Evolutionary conservation across 768 basidiomycete genomes (phyloP), one percentile per base, ranked within the genome.

Genomic region (Astraeus odoratus): DNA sequence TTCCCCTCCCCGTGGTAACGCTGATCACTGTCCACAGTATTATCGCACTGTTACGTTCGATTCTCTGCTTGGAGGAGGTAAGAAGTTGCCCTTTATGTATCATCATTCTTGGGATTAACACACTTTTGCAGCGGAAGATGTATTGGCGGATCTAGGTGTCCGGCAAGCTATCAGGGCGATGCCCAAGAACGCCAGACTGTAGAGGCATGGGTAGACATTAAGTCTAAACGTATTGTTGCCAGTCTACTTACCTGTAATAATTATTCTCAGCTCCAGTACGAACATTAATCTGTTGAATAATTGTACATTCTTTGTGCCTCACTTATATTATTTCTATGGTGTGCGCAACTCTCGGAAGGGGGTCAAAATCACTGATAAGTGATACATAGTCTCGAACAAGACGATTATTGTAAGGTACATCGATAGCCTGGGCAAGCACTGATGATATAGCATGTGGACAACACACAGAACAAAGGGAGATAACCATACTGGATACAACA

Each of bases 161-260:
- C 74, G 88, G 39, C 86, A 89, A 59, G 86, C 86, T 0, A 75
- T 89, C 55, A 75, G 83, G 35, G 69, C 67, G 16, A 89, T 91
- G 76, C 88, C 87, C 2, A 73, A 72, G 69, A 75, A 83, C 49
- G 71, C 72, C 24, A 71, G 80, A 39, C 62, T 87, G 49, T 88
- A 67, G 63, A 40, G 16, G 5, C 35, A 16, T 36, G n/a, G 16
- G 4, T 20, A 18, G n/a, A 18, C 8, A 5, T 6, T 18, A 18
- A 3, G 16, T 5, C 6, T 35, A n/a, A n/a, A n/a, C 27, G 13
- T 29, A 4, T 31, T 13, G n/a, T n/a, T 31, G 30, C 3, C 30
- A 31, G 30, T 12, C 7, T 29, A 13, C 13, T 13, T 29, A 29
- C 30, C 30, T 4, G 5, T 31, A 12, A 31, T 31, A n/a, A 31